Base-by-base conservation (phyloP, 2,329 filamentous ascomycete genomes). In the Phialophora chinensis region DNA sequence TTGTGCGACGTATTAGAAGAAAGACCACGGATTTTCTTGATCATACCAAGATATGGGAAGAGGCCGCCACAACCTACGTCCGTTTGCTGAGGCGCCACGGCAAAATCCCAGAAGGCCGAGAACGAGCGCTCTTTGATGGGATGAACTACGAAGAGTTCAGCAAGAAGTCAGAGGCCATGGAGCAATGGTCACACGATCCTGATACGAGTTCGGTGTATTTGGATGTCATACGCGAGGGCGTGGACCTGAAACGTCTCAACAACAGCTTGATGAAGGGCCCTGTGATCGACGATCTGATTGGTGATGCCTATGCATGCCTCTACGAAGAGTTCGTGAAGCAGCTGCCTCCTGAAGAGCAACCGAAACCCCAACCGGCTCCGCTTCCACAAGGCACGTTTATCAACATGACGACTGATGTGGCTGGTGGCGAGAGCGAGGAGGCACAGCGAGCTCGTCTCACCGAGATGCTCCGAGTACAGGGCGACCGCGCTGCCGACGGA, bases 231-330 rank as follows among this genome's bases (percentile, higher is more conserved):
- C 83, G 87, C 50, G 89, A 91, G 69, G 85, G 86, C 0, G 82
- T 89, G 29, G 90, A 92, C 72, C 79, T 91, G 38, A 91, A 91
- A 74, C 90, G 88, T 76, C 85, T 97, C 53, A 99, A 99, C 75
- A 89, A 90, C 49, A 90, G 90, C 55, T 84, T 97, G 7, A 95
- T 96, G 86, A 97, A 97, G 78, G 86, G 90, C 0, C 86, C 88
- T 0, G 84, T 89, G 10, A 94, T 98, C 53, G 95, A 99, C 73
- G 95, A 99, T 74, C 85, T 98, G n/a, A 91, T 97, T 71, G 91
- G 90, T 25, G 95, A 99, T 78, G 89, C 91, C 57, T 99, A 97
- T 77, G 90, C 91, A 0, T 85, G 88, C 57, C 82, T 96, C 17
- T 95, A 92, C 75, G 83, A 85, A 20, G 86, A 89, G 33, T 80